Evolutionary conservation across 1,284 basidiomycete species (phyloP).

Genomic region (Boletellus sp.): DNA sequence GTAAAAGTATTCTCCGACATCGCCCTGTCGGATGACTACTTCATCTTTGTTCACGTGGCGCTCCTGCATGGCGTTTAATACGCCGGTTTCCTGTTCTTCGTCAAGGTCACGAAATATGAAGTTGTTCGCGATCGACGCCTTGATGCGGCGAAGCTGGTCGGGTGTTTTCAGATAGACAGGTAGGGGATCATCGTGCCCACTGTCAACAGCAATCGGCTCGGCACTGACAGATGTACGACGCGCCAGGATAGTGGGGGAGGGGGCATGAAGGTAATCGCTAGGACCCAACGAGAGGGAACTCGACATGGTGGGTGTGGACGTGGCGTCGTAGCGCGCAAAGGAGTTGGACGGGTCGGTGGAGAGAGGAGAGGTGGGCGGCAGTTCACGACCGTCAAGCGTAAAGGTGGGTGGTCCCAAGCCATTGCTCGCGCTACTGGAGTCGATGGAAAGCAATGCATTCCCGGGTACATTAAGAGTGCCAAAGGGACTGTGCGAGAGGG

Average conservation of each 20-base stretch:
- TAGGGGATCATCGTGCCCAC: conserved; percentile 58
- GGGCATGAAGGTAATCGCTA: conserved; percentile 62
- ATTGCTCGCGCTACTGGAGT: conserved; percentile 29
- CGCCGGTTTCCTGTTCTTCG: conserved; percentile 91
- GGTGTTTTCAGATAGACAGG: conserved; percentile 81
- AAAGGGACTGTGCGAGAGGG: conserved; percentile 63
- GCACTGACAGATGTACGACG: conserved; percentile 94
- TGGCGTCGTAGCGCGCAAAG: conserved; percentile 48
- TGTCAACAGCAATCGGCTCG: conserved; percentile 89
- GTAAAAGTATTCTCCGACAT: conserved; percentile 97
- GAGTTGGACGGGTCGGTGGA: conserved; percentile 41
- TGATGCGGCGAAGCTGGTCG: conserved; percentile 86
- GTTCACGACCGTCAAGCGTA: conserved; percentile 53
- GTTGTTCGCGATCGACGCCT: conserved; percentile 82
- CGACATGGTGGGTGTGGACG: conserved; percentile 45
- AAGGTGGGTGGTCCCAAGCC: conserved; percentile 47
- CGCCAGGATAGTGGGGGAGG: conserved; percentile 77
- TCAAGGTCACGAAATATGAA: conserved; percentile 96
- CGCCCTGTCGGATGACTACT: conserved; percentile 93
- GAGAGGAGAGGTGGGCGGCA: conserved; percentile 61
- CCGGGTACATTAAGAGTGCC: conserved; percentile 74
- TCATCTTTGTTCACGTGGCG: conserved; percentile 68
- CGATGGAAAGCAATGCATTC: conserved; percentile 63
- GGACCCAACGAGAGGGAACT: conserved; percentile 42
- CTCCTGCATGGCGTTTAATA: conserved; percentile 96